Percentiles rank a stretch among this genome's conserved stretches.
phyloP scores from a whole-genome alignment of 2,329 filamentous ascomycete genomes.

The Sarocladium oryzae region DNA sequence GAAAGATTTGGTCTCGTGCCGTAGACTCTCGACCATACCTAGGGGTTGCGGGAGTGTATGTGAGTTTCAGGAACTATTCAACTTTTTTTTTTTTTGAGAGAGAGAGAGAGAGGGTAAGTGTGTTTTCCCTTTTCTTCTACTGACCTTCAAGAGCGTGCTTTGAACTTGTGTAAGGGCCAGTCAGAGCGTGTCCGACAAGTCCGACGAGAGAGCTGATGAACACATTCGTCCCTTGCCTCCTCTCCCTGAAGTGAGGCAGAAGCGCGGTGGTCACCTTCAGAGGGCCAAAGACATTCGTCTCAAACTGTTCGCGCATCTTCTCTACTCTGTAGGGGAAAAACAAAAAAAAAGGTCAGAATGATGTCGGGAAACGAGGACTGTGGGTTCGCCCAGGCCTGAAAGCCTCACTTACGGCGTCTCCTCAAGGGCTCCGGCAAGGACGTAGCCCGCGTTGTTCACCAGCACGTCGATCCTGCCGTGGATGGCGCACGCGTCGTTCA shows the following conservation, averaged over 20 bases:
- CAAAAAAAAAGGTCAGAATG: no score
- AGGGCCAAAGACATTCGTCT: neutral
- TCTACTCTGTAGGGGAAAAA: neutral
- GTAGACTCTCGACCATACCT: slow-evolving; percentile 13
- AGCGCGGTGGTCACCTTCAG: neutral
- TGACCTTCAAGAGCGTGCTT: slow-evolving; percentile 14
- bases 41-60: neutral
- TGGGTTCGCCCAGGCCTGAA: no score
- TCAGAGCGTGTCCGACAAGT: slow-evolving; percentile 8
- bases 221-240: slow-evolving; percentile 11
- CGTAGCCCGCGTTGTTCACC: no score
- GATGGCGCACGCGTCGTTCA: slow-evolving; percentile 15
- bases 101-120: no score
- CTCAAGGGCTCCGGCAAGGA: slow-evolving; percentile 19
- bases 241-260: slow-evolving; percentile 11
- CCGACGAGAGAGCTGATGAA: slow-evolving; percentile 12
- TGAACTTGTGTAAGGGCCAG: slow-evolving; percentile 11
- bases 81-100: neutral
- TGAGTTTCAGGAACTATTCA: neutral
- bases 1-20: slow-evolving; percentile 8
- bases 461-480: slow-evolving; percentile 28
- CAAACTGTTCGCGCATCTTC: neutral
- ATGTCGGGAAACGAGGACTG: no score
- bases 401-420: slow-evolving; percentile 20
- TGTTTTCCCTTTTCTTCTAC: no score